Evolutionary conservation across 2,329 filamentous ascomycete species (phyloP), one percentile per base, ranked within the genome.

Genomic region (Fusarium torulosum): DNA sequence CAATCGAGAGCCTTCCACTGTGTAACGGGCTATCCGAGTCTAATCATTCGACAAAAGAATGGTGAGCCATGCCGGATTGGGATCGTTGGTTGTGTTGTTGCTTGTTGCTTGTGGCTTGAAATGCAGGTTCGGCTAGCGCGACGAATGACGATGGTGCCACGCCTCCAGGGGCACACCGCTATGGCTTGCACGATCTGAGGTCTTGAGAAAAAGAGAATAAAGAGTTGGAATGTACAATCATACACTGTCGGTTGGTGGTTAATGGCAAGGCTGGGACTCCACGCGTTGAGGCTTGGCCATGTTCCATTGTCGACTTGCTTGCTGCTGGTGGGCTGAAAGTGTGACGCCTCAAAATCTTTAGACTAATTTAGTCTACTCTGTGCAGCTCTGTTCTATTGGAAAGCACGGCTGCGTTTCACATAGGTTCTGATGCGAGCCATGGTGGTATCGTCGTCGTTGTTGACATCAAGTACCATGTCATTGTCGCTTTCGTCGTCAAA

Each of bases 401-500:
- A 75, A 46, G 74, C 73, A 41, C 74, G 67, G 51, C 69, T 75
- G 50, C 75, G 77, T 69, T 74, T 76, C 74, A 80, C 76, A 62
- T 78, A 80, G 25, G 75, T 74, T 59, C 74, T 75, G 59, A 80
- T 80, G 46, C 78, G 77, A 37, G 77, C 78, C 77, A 80, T 79
- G 20, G 75, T 74, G 45, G 74, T 74, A 46, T 78, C 77, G 51
- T 81, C 79, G 40, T 79, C 78, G 40, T 56, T 35, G 37, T 71
- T 72, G 20, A 71, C 75, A 21, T 80, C 79, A 46, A 82, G 74
- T 38, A 77, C 78, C 68, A 76, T 76, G 20, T 78, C 78, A 47
- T 80, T 77, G 20, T 78, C 76, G 38, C 78, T 75, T 23, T 79
- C 79, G 17, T 79, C 79, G 17, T 77, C 74, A 40, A 77, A 76